A percentile compares a stretch with the other conserved stretches of the same genome.
Conservation (phyloP, 441 rosid genomes). For the Euphorbia celastroides region DNA sequence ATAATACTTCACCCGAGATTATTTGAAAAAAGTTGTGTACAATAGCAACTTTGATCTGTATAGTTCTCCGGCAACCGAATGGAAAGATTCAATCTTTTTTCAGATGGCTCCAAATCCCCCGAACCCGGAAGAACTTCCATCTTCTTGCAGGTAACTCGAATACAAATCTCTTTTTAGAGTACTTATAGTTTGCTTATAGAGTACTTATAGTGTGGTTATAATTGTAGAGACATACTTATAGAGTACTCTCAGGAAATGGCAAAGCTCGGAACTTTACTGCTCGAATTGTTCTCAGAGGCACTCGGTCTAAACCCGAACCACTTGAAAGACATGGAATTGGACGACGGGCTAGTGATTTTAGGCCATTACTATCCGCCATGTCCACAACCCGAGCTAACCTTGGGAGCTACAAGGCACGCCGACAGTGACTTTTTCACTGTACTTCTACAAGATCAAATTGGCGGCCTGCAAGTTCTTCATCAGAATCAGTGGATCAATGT, state of each 20-base stretch:
- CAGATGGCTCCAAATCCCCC: constrained; percentile 38
- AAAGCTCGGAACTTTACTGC: not conserved
- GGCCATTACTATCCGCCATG: constrained; percentile 56
- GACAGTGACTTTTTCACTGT: constrained; percentile 47
- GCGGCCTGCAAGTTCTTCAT: constrained; percentile 49
- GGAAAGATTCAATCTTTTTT: constrained; percentile 34
- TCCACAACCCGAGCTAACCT: constrained; percentile 47
- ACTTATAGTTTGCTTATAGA: too few species aligned
- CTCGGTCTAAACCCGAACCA: constrained; percentile 35
- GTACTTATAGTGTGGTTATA: not conserved
- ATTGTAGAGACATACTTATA: not conserved
- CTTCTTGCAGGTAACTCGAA: constrained; percentile 21
- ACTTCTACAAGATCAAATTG: constrained; percentile 43
- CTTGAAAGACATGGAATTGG: too few species aligned
- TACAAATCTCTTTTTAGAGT: too few species aligned
- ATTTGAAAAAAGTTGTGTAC: constrained; percentile 18
- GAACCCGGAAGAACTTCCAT: constrained; percentile 32
- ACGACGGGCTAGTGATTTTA: too few species aligned
- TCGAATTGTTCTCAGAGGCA: not conserved
- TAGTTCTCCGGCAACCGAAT: constrained; percentile 25
- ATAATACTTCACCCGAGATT: constrained; percentile 38
- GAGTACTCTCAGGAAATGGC: not conserved
- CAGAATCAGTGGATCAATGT: constrained; percentile 45
- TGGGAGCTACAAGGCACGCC: constrained; percentile 44
- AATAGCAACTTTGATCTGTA: constrained; percentile 37